Evolutionary conservation across 257 asterid genomes (phyloP).

Genomic region (Osmanthus fragrans): DNA sequence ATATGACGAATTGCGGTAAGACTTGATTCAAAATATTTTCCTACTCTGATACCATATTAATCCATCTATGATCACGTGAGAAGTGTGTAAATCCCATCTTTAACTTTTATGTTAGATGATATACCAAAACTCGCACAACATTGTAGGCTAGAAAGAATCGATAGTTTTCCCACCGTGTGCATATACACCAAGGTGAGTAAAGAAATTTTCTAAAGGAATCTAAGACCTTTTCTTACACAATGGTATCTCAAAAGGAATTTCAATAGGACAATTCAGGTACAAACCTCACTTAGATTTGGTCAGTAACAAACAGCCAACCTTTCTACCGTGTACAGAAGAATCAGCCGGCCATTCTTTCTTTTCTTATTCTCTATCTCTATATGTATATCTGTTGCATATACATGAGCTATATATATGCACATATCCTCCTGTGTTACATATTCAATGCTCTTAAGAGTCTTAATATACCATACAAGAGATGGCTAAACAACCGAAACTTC

Average conservation of each 20-base stretch:
- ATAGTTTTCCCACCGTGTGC: not conserved
- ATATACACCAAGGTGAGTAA: not conserved
- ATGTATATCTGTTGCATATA: not conserved
- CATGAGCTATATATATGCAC: not conserved
- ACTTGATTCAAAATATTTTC: not conserved
- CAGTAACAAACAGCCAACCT: conserved; percentile 22
- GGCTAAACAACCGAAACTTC: conserved; percentile 31
- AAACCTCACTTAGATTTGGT: conserved; percentile 41
- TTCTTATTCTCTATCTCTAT: not conserved
- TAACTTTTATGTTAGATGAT: not conserved
- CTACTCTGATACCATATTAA: not conserved
- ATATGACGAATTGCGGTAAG: not conserved
- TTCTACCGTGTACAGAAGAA: not conserved
- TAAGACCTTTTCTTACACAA: conserved; percentile 23
- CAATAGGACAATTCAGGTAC: conserved; percentile 36
- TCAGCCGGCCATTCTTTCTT: conserved; percentile 36
- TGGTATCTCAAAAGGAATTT: conserved; percentile 30
- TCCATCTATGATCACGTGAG: too few relatives aligned
- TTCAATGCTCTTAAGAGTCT: not conserved
- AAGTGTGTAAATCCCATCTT: not conserved
- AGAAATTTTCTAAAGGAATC: not conserved
- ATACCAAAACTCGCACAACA: not conserved
- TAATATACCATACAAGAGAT: conserved; percentile 8
- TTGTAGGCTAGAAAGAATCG: not conserved
- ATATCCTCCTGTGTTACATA: not conserved